Evolutionary conservation across 2,329 filamentous ascomycete genomes (phyloP), one percentile per base, ranked within the genome.

Genomic region (Dissoconium aciculare): DNA sequence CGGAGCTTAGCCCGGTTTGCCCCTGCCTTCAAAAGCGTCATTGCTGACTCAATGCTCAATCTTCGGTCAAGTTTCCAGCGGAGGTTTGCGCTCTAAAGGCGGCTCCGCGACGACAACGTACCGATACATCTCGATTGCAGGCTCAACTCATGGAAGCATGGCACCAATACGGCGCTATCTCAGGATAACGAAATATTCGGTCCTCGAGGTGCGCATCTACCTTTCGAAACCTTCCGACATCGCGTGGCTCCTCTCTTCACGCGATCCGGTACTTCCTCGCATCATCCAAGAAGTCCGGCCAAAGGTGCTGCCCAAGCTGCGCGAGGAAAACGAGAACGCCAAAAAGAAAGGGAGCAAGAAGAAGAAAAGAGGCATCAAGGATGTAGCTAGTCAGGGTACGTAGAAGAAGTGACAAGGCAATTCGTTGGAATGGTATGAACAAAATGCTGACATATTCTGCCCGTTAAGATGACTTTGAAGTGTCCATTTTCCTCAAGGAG

Each of bases 161-260:
- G 78, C 84, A 9, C 85, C 85, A 8, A 72, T 93, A 28, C 74
- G 85, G 36, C 73, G 85, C 46, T 94, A 95, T 53, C 67, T 95
- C 33, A 74, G 87, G 31, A 92, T 95, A 45, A 87, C 80, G 33
- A 85, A 87, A 52, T 81, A 83, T 55, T 93, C 87, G 4, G 84
- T 94, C 17, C 69, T 98, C n/a, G 89, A 98, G 66, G 84, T 82
- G 41, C 84, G 85, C 42, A 89, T 98, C 44, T 95, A 95, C 56
- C 73, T 94, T 27, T 87, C 95, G 42, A 85, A 87, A 46, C 89
- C 89, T 1, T 72, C 78, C 9, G 72, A 93, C 37, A 72, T 74
- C 14, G 75, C 77, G 49, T 94, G 91, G 74, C 71, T 98, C 11
- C 69, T 93, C 41, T 78, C 79, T 46, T 67, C 78, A 19, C 72